These are phyloP conservation scores for Mortierella sp. DNA, from an alignment of 371 early-diverging fungal genomes.

Conservation along the genomic window DNA sequence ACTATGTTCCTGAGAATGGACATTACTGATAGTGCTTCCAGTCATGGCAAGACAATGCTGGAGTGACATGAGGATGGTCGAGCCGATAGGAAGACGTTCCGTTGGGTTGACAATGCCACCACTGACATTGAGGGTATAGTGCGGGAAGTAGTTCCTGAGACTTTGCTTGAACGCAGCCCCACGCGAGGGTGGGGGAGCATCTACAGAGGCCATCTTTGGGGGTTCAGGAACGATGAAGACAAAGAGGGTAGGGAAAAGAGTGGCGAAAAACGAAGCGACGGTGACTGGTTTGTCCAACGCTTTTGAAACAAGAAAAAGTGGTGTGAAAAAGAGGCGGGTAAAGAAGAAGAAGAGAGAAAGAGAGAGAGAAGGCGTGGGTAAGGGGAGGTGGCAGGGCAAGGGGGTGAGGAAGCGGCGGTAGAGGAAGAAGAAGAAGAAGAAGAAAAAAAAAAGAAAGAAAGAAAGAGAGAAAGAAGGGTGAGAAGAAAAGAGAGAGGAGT, in stretches of 20 bases:
- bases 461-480: neutral
- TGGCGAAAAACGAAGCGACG: too few species aligned
- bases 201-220: too few species aligned
- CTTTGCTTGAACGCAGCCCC: conserved; percentile 6
- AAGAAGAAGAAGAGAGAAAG: conserved; percentile 1
- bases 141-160: conserved; percentile 46
- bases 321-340: too few species aligned
- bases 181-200: too few species aligned
- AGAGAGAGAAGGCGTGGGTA: neutral
- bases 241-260: too few species aligned
- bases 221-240: too few species aligned
- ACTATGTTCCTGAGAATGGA: too few species aligned
- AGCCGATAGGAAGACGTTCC: conserved; percentile 57
- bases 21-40: conserved; percentile 56
- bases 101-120: conserved; percentile 58
- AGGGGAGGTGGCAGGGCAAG: neutral
- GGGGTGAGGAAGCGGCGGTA: neutral
- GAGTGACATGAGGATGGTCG: conserved; percentile 58
- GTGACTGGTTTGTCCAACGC: too few species aligned
- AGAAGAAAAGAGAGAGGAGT: neutral
- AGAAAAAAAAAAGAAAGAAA: neutral
- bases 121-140: conserved; percentile 45
- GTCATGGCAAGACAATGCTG: conserved; percentile 72
- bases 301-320: too few species aligned
- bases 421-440: neutral